Percentiles rank a stretch among this genome's conserved stretches.
These are phyloP conservation scores for Cicer yamashitae DNA, from an alignment of 306 rosid genomes.

Conservation along the genomic window DNA sequence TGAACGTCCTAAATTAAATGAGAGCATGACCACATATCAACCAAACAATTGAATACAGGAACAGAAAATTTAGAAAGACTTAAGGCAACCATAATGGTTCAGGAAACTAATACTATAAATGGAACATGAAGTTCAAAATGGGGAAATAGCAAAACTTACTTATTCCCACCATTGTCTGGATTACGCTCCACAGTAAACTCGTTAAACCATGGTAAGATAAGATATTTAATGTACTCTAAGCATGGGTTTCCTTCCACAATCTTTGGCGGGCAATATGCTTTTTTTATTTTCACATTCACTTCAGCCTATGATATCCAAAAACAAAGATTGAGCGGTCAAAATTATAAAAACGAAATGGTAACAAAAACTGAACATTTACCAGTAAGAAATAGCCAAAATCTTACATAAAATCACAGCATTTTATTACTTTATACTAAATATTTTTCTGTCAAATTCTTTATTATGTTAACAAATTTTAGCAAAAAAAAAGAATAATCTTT, in stretches of 20 bases:
- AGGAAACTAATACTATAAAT: conserved; percentile 9
- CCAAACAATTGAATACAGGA: conserved; percentile 21
- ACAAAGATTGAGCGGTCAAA: conserved; percentile 29
- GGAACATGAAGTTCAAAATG: background rate
- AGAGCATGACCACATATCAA: conserved; percentile 27
- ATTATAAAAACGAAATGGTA: background rate
- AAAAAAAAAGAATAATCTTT: background rate
- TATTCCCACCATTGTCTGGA: conserved; percentile 72
- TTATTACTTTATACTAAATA: background rate
- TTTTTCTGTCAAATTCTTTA: background rate
- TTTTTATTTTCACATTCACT: conserved; percentile 81
- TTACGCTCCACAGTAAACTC: conserved; percentile 75
- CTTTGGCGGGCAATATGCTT: conserved; percentile 85
- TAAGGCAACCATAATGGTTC: conserved; percentile 16
- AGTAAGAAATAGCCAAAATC: background rate
- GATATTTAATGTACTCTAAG: conserved; percentile 75
- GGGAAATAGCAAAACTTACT: conserved; percentile 55
- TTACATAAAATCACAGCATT: background rate
- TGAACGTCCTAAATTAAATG: conserved; percentile 60
- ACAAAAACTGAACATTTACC: background rate
- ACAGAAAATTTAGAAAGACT: background rate
- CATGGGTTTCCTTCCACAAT: conserved; percentile 83
- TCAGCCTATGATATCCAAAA: conserved; percentile 60
- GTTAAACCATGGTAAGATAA: conserved; percentile 78
- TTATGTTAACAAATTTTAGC: background rate